Percentiles rank a stretch among this genome's conserved stretches.
phyloP scores from a whole-genome alignment of 768 basidiomycete genomes.

The Exidia glandulosa region DNA sequence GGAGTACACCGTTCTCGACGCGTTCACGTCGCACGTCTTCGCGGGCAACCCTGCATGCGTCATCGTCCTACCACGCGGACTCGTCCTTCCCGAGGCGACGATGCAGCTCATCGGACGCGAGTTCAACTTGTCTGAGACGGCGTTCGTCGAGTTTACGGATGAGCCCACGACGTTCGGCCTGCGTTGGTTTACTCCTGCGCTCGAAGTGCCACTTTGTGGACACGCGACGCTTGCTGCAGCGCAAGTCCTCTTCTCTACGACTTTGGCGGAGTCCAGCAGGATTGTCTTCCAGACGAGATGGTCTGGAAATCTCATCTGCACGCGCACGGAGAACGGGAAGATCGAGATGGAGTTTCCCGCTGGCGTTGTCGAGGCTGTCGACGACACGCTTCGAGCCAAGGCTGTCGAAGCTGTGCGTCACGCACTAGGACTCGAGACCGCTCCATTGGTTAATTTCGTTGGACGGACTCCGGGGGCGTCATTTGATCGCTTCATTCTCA shows the following conservation, averaged over 20 bases:
- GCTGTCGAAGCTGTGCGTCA: slow-evolving; percentile 2
- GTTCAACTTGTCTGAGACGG: slow-evolving; percentile 21
- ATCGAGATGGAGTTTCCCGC: too few species aligned
- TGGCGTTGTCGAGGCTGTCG: slow-evolving; percentile 1
- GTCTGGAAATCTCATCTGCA: too few species aligned
- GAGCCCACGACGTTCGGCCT: slow-evolving; percentile 23
- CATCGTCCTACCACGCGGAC: slow-evolving; percentile 8
- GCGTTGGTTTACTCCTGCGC: slow-evolving; percentile 26
- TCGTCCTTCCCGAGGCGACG: slow-evolving; percentile 13
- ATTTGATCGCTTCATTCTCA: slow-evolving; percentile 10
- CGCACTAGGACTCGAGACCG: slow-evolving; percentile 2
- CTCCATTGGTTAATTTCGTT: slow-evolving; percentile 8
- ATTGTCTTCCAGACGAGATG: too few species aligned
- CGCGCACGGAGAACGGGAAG: too few species aligned
- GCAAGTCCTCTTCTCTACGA: slow-evolving; percentile 12
- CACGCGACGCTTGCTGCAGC: slow-evolving; percentile 36
- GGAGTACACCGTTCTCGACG: slow-evolving; percentile 19
- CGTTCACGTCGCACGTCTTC: slow-evolving; percentile 19
- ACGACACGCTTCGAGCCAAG: slow-evolving; percentile 1
- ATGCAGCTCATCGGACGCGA: slow-evolving; percentile 28
- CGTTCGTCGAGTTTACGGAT: background rate
- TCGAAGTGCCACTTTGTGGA: slow-evolving; percentile 28
- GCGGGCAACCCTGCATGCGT: slow-evolving; percentile 23
- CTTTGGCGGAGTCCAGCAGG: too few species aligned
- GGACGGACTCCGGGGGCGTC: slow-evolving; percentile 4